Base-by-base conservation (phyloP, 1,284 basidiomycete genomes). In the Coniferiporia sulphurascens region DNA sequence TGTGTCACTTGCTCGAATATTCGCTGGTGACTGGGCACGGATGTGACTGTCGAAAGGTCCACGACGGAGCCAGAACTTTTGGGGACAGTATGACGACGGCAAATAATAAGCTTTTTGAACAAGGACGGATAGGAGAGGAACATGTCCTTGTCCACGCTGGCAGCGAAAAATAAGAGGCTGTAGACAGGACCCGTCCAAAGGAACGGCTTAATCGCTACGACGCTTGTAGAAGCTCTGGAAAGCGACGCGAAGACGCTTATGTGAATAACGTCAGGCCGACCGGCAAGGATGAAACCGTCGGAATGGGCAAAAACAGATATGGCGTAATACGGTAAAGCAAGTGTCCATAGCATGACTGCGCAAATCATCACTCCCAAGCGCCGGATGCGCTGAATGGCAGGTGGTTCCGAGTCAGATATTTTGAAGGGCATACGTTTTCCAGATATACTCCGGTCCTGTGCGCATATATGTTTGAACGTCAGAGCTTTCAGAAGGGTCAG, bases 161-260 rank as follows among this genome's bases (percentile, higher is more conserved):
- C 46, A 9, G 27, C 46, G 35, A 61, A 61, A n/a, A 61, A 52
- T 9, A 56, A 19, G 27, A 54, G 15, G 22, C 48, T 52, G 17
- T 48, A 61, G 7, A 61, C 15, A 7, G 59, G 59, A 9, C 48
- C 55, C 13, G 55, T 52, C 55, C 55, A 61, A 1, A 57, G 35
- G 45, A 61, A 46, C 6, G 54, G 32, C 10, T 32, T 19, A 27
- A 61, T 61, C 6, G 32, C 35, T 15, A n/a, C 43, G 1, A 50
- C 21, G 43, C 38, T 48, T 15, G 27, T 15, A 13, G 57, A 53
- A 19, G 44, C 17, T 27, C 34, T 19, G 17, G 12, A 36, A 17
- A 53, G 6, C 2, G 55, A 53, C 15, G 32, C 38, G 50, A 61
- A 56, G 43, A 56, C 22, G 2, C 57, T 50, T 32, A 61, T 48